Evolutionary conservation across 1,139 yeast species (phyloP).

Genomic region (Yamadazyma mexicana): DNA sequence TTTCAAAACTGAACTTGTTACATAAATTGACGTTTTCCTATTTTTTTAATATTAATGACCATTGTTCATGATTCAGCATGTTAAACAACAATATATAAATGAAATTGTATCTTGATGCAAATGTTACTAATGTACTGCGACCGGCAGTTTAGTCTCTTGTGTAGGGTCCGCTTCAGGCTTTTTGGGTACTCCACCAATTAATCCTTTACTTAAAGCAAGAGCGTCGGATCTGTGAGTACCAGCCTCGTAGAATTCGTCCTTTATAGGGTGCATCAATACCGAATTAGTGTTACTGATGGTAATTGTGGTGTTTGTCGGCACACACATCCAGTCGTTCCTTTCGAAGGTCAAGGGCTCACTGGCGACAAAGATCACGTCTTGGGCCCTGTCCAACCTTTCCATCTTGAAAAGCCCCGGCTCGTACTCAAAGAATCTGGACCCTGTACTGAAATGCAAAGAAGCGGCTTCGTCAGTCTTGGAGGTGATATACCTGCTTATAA

Average conservation of each 20-base stretch:
- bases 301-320: slow-evolving; percentile 87
- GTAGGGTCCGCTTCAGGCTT: slow-evolving; percentile 15
- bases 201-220: slow-evolving; percentile 87
- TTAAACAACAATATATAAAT: neutral
- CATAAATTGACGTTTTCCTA: slow-evolving; percentile 3
- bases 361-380: slow-evolving; percentile 93
- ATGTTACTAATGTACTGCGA: neutral
- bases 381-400: slow-evolving; percentile 91
- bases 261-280: slow-evolving; percentile 85
- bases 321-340: slow-evolving; percentile 96
- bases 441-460: slow-evolving; percentile 90
- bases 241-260: slow-evolving; percentile 81
- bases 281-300: slow-evolving; percentile 79
- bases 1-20: neutral
- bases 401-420: slow-evolving; percentile 88
- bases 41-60: slow-evolving; percentile 9
- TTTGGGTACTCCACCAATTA: slow-evolving; percentile 66
- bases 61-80: slow-evolving; percentile 10
- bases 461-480: slow-evolving; percentile 95
- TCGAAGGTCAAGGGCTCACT: slow-evolving; percentile 96
- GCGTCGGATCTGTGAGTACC: slow-evolving; percentile 68
- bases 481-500: slow-evolving; percentile 84
- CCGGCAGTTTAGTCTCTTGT: neutral
- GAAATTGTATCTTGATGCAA: neutral
- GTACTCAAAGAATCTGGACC: slow-evolving; percentile 85